These are phyloP conservation scores for Globisporangium takayamanum DNA, from an alignment of 352 stramenopile species.

Conservation along the genomic window DNA sequence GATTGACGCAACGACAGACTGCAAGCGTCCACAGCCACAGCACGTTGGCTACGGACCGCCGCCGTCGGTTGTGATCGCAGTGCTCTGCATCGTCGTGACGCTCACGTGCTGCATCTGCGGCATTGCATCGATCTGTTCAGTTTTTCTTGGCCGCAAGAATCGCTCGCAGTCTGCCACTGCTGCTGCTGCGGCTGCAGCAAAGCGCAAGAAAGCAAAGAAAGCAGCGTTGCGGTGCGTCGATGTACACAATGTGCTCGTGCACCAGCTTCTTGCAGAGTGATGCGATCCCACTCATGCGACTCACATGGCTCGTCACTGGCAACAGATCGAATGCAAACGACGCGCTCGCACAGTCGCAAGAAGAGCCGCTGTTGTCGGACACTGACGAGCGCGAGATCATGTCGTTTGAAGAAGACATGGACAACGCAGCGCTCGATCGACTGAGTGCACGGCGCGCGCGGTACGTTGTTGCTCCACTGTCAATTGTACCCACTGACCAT, in stretches of 20 bases:
- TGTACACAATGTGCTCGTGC: too few relatives aligned
- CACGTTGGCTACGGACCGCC: conserved; percentile 77
- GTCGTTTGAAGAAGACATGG: conserved; percentile 56
- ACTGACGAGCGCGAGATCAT: conserved; percentile 43
- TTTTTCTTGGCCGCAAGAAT: conserved; percentile 40
- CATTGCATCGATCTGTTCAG: conserved; percentile 68
- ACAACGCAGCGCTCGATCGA: conserved; percentile 44
- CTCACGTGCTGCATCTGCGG: conserved; percentile 79
- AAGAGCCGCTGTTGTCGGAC: conserved; percentile 45
- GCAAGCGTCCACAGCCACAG: conserved; percentile 62
- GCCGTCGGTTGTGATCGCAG: conserved; percentile 73
- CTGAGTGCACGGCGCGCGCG: conserved; percentile 35
- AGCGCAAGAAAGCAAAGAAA: conserved; percentile 13
- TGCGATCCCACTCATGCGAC: neutral
- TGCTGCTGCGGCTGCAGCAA: neutral
- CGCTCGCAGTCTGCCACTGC: neutral
- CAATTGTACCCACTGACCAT: neutral
- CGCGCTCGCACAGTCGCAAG: conserved; percentile 27
- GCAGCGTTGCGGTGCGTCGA: conserved; percentile 20
- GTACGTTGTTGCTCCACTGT: conserved; percentile 6
- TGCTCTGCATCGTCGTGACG: conserved; percentile 76
- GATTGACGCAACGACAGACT: conserved; percentile 34
- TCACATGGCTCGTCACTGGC: neutral
- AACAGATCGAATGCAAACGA: conserved; percentile 25
- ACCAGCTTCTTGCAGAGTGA: neutral